Conservation (phyloP, 2,329 filamentous ascomycete genomes). For the Calonectria pteridis region DNA sequence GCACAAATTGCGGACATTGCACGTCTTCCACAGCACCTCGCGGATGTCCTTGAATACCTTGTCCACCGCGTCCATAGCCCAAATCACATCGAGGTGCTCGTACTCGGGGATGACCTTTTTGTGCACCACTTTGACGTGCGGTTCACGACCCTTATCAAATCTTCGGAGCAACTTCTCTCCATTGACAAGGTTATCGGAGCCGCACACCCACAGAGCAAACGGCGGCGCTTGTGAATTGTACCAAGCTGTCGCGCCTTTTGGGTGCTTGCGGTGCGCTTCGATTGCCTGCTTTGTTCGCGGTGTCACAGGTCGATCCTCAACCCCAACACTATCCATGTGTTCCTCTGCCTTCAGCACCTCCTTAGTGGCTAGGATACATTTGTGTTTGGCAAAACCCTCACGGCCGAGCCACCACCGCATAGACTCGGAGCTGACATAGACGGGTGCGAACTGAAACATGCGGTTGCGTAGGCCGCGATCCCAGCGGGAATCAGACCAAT, state of each 20-base stretch:
- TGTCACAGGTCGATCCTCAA: constrained; percentile 32
- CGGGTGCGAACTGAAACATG: constrained; percentile 92
- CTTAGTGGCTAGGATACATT: constrained; percentile 86
- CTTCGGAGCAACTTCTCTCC: constrained; percentile 79
- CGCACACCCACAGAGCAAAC: constrained; percentile 89
- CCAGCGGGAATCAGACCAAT: constrained; percentile 89
- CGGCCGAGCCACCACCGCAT: constrained; percentile 97
- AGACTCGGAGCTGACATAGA: constrained; percentile 88
- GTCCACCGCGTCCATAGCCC: constrained; percentile 90
- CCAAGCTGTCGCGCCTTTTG: constrained; percentile 76
- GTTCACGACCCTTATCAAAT: constrained; percentile 83
- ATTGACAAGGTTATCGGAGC: constrained; percentile 87
- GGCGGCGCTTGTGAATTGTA: constrained; percentile 84
- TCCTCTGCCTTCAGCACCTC: constrained; percentile 76
- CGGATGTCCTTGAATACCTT: constrained; percentile 85
- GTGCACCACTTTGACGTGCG: constrained; percentile 84
- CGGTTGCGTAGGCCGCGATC: constrained; percentile 82
- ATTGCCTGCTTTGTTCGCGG: constrained; percentile 41
- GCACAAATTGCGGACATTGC: constrained; percentile 67
- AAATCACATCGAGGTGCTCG: constrained; percentile 94
- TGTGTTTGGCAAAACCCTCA: constrained; percentile 83
- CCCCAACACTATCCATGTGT: constrained; percentile 63
- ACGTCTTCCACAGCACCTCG: constrained; percentile 87
- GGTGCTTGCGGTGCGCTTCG: constrained; percentile 52
- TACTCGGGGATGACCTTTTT: constrained; percentile 87